Conservation (phyloP, 2,329 filamentous ascomycete genomes). For the Chrysoporthe cubensis region DNA sequence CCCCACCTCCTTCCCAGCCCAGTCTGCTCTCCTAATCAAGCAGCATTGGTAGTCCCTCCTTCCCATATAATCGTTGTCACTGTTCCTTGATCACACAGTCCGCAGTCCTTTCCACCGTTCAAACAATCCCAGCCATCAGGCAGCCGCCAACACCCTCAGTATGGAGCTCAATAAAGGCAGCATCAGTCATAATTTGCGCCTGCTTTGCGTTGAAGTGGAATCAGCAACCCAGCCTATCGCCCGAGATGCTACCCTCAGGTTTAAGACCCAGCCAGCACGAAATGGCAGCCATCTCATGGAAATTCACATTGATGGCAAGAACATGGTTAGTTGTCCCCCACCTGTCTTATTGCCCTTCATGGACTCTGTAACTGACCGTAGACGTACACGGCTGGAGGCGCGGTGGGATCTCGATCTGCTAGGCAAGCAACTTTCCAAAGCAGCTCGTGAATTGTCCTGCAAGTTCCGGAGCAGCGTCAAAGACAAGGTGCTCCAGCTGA, state of each 20-base stretch:
- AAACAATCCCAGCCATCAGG: background rate
- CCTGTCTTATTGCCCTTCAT: background rate
- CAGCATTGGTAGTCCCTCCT: background rate
- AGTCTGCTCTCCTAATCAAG: background rate
- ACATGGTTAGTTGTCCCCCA: constrained; percentile 10
- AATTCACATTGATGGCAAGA: constrained; percentile 22
- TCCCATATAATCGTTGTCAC: background rate
- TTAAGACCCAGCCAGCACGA: constrained; percentile 1
- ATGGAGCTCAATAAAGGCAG: background rate
- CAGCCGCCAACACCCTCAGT: background rate
- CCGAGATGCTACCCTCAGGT: constrained; percentile 13
- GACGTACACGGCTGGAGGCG: background rate
- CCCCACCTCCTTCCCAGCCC: background rate
- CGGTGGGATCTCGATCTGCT: constrained; percentile 21
- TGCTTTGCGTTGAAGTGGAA: constrained; percentile 14
- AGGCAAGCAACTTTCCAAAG: background rate
- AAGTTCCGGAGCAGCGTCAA: constrained; percentile 4
- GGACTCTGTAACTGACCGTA: background rate
- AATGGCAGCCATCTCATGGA: constrained; percentile 17
- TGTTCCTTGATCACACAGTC: background rate
- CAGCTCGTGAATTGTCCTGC: background rate
- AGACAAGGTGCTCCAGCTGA: constrained; percentile 13
- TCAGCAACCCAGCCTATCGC: background rate
- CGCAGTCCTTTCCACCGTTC: background rate
- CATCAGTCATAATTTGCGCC: constrained; percentile 9